phyloP scores from a whole-genome alignment of 306 rosid species.

The Vigna unguiculata region DNA sequence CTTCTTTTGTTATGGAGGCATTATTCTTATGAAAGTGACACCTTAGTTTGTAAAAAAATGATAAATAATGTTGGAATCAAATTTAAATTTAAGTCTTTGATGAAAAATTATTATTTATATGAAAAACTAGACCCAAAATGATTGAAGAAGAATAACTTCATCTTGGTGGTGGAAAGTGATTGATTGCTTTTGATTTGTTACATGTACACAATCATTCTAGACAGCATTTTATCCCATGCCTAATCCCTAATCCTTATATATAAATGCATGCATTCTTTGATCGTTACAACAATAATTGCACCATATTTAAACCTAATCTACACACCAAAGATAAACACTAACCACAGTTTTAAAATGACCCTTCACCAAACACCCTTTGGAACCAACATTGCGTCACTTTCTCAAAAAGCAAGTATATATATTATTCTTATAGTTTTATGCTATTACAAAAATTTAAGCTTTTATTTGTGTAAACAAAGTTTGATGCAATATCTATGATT shows the following conservation, averaged over 20 bases:
- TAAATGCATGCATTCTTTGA: constrained; percentile 16
- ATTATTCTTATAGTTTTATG: not conserved
- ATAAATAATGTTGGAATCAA: too few relatives aligned
- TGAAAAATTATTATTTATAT: too few relatives aligned
- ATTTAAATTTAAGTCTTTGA: too few relatives aligned
- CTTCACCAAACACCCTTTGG: constrained; percentile 27
- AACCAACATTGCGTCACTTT: not conserved
- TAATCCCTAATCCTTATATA: constrained; percentile 16
- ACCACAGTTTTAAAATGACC: constrained; percentile 30
- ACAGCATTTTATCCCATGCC: not conserved
- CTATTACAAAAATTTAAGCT: not conserved
- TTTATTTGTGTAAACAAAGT: not conserved
- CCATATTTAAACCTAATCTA: constrained; percentile 7
- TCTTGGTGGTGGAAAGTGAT: constrained; percentile 21
- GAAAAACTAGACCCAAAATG: constrained; percentile 6
- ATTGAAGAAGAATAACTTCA: constrained; percentile 11
- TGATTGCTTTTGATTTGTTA: constrained; percentile 13
- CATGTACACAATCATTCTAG: constrained; percentile 12
- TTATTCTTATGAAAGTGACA: too few relatives aligned
- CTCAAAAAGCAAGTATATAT: not conserved
- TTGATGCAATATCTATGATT: too few relatives aligned
- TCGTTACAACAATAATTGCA: constrained; percentile 23
- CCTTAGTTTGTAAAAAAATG: too few relatives aligned
- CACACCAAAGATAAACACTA: constrained; percentile 38
- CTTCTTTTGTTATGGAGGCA: too few relatives aligned